Evolutionary conservation across 2,329 filamentous ascomycete species (phyloP), one percentile per base, ranked within the genome.

Genomic region (Aspergillus oerlinghausenensis): DNA sequence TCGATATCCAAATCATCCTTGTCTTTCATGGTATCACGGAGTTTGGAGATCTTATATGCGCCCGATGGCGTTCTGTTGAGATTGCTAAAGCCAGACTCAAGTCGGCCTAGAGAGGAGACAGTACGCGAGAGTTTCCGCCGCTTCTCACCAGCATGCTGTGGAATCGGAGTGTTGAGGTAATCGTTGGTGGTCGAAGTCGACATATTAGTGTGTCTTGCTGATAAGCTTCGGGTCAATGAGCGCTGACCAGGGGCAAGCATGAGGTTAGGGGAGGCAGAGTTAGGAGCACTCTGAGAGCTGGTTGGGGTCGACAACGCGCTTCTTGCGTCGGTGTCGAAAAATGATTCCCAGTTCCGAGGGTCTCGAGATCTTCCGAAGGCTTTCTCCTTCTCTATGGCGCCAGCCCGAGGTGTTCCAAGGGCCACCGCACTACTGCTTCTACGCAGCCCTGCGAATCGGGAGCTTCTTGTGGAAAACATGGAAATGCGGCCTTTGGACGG

Each of bases 281-380:
- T 63, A 2, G 63, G 56, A 2, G 59, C 90, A 7, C 84, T 84
- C 68, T 95, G 90, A 64, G 90, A 86, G 74, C 93, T 88, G 9
- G 89, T 89, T 63, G 90, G 88, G n/a, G 84, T 84, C 23, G 88
- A 92, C 55, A 96, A 77, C 63, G 91, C 89, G 67, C 91, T 90
- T 47, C 88, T 86, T 52, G 84, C 80, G 63, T 94, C 89, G 7
- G 87, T 86, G 69, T 96, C 90, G 66, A 90, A 93, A 76, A 89
- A 92, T 56, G 91, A 91, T 68, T 96, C 90, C 93, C 93, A 97
- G 6, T 88, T 89, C 51, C 92, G 86, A 19, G 92, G 90, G 71
- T 97, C 90, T 54, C 90, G 86, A 56, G 92, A 96, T 55, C 93
- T 84, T 54, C 90, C 90, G 55, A 87, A 85, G 35, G 78, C 76